Conservation (phyloP, 2,329 filamentous ascomycete species). For the Diplodia scrobiculata region DNA sequence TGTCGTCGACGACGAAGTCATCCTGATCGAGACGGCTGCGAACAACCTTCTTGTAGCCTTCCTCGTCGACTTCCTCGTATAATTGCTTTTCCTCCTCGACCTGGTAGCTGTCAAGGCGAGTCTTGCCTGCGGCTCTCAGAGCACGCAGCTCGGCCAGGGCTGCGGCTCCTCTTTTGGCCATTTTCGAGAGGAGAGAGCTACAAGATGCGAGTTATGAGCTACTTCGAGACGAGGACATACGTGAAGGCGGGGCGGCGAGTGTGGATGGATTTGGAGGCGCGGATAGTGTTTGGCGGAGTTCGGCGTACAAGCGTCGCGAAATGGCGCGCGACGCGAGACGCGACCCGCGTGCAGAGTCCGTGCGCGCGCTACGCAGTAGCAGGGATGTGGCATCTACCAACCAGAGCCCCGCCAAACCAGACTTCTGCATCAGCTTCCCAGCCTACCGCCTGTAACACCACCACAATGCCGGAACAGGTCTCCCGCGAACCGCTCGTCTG, state of each 20-base stretch:
- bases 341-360: conserved; percentile 1
- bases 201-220: neutral
- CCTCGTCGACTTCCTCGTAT: conserved; percentile 96
- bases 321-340: conserved; percentile 15
- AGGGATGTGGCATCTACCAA: conserved; percentile 17
- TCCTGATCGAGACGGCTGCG: conserved; percentile 85
- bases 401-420: conserved; percentile 1
- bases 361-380: neutral
- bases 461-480: conserved; percentile 47
- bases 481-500: conserved; percentile 74
- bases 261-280: neutral
- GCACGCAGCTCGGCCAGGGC: conserved; percentile 74
- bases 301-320: conserved; percentile 5
- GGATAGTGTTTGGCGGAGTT: conserved; percentile 9
- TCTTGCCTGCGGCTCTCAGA: conserved; percentile 86
- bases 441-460: neutral
- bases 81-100: conserved; percentile 80
- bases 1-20: conserved; percentile 98
- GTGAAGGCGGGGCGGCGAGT: conserved; percentile 1
- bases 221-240: neutral
- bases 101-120: conserved; percentile 82
- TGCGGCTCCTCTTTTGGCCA: conserved; percentile 36
- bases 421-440: neutral
- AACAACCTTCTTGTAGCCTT: conserved; percentile 91
- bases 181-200: conserved; percentile 31